Base-by-base conservation (phyloP, 2,329 filamentous ascomycete species). In the Cladophialophora exuberans region DNA sequence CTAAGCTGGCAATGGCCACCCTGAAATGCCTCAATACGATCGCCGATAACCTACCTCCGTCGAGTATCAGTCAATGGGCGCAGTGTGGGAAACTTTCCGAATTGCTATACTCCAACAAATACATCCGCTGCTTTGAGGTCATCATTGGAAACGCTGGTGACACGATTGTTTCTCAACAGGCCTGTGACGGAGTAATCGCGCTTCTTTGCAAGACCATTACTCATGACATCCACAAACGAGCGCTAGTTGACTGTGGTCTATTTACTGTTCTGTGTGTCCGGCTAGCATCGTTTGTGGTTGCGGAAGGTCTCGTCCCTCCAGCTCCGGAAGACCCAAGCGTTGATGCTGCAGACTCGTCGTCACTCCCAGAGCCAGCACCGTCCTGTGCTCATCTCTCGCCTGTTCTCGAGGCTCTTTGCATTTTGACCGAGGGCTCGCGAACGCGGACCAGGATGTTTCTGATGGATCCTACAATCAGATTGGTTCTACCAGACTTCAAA, bases 401-500 rank as follows among this genome's bases (percentile, higher is more conserved):
- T 7, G 82, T 96, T 15, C 74, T 97, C 5, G 86, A 90, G 59
- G 89, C 92, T 0, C 83, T 96, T 46, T 81, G 85, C 17, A 81
- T 85, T 41, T 87, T 97, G 43, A 82, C 96, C 45, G 82, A 85
- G 57, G 84, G 89, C 64, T 97, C 93, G 0, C 87, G 86, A 62
- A 89, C 87, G 70, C 83, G 90, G 51, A 86, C 89, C 7, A 86
- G 86, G 61, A 83, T 89, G 64, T 80, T 89, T 44, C 72, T 87
- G 38, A 86, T 82, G 56, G 87, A 87, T 1, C 86, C 86, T 1
- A 80, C 84, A 0, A 83, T 91, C 35, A 73, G 89, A 52, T 83
- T 86, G 17, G 81, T 89, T 9, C 88, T 90, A 57, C 86, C 86
- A 2, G 77, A 79, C 62, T 68, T 66, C 67, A 69, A 70, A 4